Evolutionary conservation across 495 filamentous ascomycete species (phyloP).

Genomic region (Acidiella bohemica): DNA sequence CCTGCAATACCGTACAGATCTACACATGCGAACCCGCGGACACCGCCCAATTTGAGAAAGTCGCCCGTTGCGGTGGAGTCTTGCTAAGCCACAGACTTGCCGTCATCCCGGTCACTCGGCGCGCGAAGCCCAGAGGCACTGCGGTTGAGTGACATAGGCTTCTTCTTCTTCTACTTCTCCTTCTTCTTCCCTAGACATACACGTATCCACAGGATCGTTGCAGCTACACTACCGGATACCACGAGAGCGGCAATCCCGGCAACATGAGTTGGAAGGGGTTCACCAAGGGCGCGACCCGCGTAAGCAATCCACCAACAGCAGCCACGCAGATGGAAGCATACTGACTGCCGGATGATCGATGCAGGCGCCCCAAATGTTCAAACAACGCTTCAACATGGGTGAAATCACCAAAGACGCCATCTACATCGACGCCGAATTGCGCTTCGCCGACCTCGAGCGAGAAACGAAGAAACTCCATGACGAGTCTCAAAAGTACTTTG

Average conservation of each 20-base stretch:
- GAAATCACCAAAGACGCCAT: constrained; percentile 89
- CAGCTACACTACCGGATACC: too few relatives aligned
- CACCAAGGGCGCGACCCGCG: constrained; percentile 71
- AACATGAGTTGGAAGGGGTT: constrained; percentile 95
- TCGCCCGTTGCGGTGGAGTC: too few relatives aligned
- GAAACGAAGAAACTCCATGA: constrained; percentile 95
- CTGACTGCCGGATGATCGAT: constrained; percentile 1
- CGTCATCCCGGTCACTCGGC: too few relatives aligned
- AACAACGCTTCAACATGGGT: constrained; percentile 82
- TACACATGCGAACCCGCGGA: too few relatives aligned
- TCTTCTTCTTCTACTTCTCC: too few relatives aligned
- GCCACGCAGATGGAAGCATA: background rate
- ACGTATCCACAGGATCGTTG: too few relatives aligned
- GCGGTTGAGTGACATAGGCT: too few relatives aligned
- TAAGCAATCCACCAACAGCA: constrained; percentile 29
- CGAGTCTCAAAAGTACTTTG: constrained; percentile 88
- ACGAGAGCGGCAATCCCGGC: constrained; percentile 5
- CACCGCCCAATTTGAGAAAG: too few relatives aligned
- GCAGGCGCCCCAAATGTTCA: constrained; percentile 83
- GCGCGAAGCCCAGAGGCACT: too few relatives aligned
- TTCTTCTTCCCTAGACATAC: too few relatives aligned
- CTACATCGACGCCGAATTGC: constrained; percentile 85
- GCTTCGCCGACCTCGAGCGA: constrained; percentile 82
- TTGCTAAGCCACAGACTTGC: too few relatives aligned
- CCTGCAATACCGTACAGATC: too few relatives aligned